Base-by-base conservation (phyloP, 228 moss, liverwort and hornwort genomes). In the Sphagnum fallax region DNA sequence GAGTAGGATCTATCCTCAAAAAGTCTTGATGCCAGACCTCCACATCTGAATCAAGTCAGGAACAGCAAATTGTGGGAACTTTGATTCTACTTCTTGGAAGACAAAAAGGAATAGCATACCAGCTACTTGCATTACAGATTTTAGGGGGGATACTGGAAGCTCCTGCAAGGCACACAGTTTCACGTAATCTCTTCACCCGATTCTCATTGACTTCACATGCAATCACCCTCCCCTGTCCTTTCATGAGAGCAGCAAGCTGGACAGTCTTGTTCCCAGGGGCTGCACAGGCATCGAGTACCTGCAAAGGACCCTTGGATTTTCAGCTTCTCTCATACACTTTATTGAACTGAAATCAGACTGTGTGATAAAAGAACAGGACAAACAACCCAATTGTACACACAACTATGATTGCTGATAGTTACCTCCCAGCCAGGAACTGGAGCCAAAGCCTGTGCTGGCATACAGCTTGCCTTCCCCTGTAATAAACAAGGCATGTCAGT, bases 181-280 rank as follows among this genome's bases (percentile, higher is more conserved):
- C 85, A 64, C 71, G 81, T 73, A 93, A 75, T 71, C 93, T 90
- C 75, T 89, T 68, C 0, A 83, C 81, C 70, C 97, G 85, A 57
- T 78, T 90, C 16, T 81, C 90, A 61, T 85, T 83, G 49, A 88
- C 75, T 75, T 98, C 97, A 72, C 88, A 98, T 55, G 97, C 93
- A 71, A 76, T 86, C 57, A 98, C 81, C 79, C 74, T 89, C 77
- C 97, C 97, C 65, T 79, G 87, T 71, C 97, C 93, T 71, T 83
- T 75, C 90, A 98, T 88, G 60, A 91, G 76, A 77, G 97, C 91
- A 73, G 97, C 88, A 81, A 98, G 68, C 69, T 97, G 97, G 50
- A 90, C 93, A 52, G 97, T 98, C 78, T 98, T 98, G 80, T 98
- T 98, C 79, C 97, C 93, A 73, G 97, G 97, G 55, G 97, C 93